A percentile compares a stretch with the other conserved stretches of the same genome.
Conservation (phyloP, 2,329 filamentous ascomycete species). For the Triangularia verruculosa region DNA sequence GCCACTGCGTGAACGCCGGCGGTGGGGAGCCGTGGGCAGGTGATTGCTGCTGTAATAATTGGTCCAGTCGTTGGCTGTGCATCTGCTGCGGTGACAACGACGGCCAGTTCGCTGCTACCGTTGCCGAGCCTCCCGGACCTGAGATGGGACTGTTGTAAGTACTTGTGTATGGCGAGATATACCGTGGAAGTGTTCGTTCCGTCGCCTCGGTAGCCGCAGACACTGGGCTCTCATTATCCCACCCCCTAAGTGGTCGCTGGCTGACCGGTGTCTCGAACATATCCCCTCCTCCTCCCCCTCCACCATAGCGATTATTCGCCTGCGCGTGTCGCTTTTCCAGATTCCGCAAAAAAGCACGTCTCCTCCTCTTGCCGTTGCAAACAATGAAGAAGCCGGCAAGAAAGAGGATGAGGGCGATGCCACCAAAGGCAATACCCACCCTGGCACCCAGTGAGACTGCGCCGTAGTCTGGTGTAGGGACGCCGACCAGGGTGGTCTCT, state of each 20-base stretch:
- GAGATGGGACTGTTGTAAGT: slow-evolving; percentile 58
- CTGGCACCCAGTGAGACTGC: slow-evolving; percentile 53
- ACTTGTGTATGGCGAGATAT: slow-evolving; percentile 59
- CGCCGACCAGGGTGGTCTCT: slow-evolving; percentile 38
- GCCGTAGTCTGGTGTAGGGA: slow-evolving; percentile 42
- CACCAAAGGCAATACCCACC: slow-evolving; percentile 56
- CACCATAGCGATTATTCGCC: slow-evolving; percentile 28
- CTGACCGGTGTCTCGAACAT: slow-evolving; percentile 53
- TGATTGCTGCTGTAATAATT: slow-evolving; percentile 24
- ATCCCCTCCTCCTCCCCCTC: slow-evolving; percentile 32
- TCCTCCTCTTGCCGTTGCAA: slow-evolving; percentile 53
- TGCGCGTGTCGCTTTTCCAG: slow-evolving; percentile 41
- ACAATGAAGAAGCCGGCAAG: slow-evolving; percentile 52
- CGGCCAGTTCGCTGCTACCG: slow-evolving; percentile 23
- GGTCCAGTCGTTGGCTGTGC: slow-evolving; percentile 26
- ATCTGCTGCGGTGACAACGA: slow-evolving; percentile 23
- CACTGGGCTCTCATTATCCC: slow-evolving; percentile 49
- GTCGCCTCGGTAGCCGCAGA: slow-evolving; percentile 38
- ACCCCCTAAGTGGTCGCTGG: slow-evolving; percentile 50
- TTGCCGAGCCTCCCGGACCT: slow-evolving; percentile 35
- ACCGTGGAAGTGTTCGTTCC: slow-evolving; percentile 37
- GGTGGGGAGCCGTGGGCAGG: slow-evolving; percentile 21
- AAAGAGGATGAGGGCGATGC: slow-evolving; percentile 46
- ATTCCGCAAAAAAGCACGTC: slow-evolving; percentile 49
- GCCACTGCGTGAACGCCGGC: slow-evolving; percentile 28